Evolutionary conservation across 2,329 filamentous ascomycete species (phyloP).

Genomic region (Davidsoniella eucalypti): DNA sequence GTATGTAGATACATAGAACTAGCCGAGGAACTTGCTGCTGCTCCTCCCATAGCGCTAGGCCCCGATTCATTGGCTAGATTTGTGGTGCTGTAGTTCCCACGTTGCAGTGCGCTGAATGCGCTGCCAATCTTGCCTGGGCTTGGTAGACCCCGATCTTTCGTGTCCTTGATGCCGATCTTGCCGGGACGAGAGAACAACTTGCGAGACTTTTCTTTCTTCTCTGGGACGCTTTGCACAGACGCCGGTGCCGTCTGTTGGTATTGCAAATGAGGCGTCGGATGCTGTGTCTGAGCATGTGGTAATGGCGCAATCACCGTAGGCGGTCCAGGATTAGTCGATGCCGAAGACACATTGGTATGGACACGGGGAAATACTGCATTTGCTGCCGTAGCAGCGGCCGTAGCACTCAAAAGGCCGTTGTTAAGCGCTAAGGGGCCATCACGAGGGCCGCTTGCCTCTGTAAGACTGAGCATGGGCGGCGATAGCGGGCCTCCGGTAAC

Average conservation of each 20-base stretch:
- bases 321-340: background rate
- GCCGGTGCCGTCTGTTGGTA: conserved; percentile 23
- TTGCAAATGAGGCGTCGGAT: conserved; percentile 18
- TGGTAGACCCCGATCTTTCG: conserved; percentile 49
- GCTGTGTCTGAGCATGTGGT: conserved; percentile 28
- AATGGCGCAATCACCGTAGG: conserved; percentile 22
- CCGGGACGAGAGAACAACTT: conserved; percentile 68
- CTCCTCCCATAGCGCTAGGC: background rate
- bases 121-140: conserved; percentile 58
- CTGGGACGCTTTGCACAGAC: conserved; percentile 29
- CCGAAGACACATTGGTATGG: conserved; percentile 5
- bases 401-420: conserved; percentile 44
- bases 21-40: background rate
- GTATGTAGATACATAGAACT: conserved; percentile 51
- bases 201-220: conserved; percentile 62
- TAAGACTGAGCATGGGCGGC: conserved; percentile 46
- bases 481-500: conserved; percentile 28
- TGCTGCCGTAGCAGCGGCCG: conserved; percentile 53
- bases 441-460: conserved; percentile 45
- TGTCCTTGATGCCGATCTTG: conserved; percentile 56
- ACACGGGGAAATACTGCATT: conserved; percentile 55
- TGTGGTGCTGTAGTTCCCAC: conserved; percentile 53
- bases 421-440: conserved; percentile 42
- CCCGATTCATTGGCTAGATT: conserved; percentile 31
- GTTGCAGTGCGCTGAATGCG: conserved; percentile 47